These are phyloP conservation scores for Trichoderma cornu-damae DNA, from an alignment of 2,329 filamentous ascomycete species.

Conservation along the genomic window DNA sequence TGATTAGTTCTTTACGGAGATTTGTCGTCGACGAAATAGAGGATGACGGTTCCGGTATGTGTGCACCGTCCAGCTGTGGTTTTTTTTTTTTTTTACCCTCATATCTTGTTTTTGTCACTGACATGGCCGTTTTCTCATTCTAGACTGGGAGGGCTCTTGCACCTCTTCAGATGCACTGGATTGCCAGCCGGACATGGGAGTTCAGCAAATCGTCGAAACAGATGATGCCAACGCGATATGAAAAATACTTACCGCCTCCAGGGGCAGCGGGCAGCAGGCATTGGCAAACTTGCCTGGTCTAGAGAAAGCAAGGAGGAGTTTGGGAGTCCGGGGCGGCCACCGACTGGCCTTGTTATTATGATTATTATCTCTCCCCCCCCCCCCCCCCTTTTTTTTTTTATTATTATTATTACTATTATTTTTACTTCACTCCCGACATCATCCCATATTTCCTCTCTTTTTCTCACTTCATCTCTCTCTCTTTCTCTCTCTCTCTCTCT, in stretches of 20 bases:
- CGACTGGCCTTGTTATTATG: too few species aligned
- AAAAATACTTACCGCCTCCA: not conserved
- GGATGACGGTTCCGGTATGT: slow-evolving; percentile 56
- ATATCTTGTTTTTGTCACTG: not conserved
- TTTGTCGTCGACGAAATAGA: slow-evolving; percentile 55
- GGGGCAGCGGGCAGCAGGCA: not conserved
- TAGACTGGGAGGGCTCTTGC: slow-evolving; percentile 53
- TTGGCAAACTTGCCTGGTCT: not conserved
- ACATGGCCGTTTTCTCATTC: slow-evolving; percentile 20
- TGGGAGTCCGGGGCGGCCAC: not conserved
- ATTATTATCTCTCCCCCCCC: not conserved
- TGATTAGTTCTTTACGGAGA: slow-evolving; percentile 46
- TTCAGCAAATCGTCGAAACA: slow-evolving; percentile 39
- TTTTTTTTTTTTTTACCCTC: too few species aligned
- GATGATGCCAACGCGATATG: slow-evolving; percentile 33
- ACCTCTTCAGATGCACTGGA: slow-evolving; percentile 52
- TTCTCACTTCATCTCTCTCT: too few species aligned
- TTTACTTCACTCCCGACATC: not conserved
- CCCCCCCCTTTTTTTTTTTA: not conserved
- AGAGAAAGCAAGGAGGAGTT: slow-evolving; percentile 3
- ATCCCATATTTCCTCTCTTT: not conserved
- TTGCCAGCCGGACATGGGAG: slow-evolving; percentile 43
- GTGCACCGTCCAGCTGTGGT: not conserved
- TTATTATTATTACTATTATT: not conserved
- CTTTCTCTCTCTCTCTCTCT: not conserved